Base-by-base conservation (phyloP, 305 asterid genomes). In the Fraxinus sp. region DNA sequence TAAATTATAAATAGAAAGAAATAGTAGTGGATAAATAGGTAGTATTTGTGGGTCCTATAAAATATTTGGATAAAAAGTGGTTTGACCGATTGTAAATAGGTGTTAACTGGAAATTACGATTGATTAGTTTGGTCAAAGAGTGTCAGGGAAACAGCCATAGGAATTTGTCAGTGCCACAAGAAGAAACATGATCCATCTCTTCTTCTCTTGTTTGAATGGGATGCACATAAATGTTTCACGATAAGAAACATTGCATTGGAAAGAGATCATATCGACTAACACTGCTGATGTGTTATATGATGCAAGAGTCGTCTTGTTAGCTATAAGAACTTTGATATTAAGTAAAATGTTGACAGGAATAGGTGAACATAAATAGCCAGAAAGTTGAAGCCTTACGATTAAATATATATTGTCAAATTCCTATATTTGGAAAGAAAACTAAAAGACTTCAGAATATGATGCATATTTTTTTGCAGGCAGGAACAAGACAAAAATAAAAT, bases 401-500 rank as follows among this genome's bases (percentile, higher is more conserved):
- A 64, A 64, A 64, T 4, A 22, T 11, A 64, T 8, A 10, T 24
- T 2, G 41, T 30, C 41, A 71, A 13, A 18, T 71, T 71, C 76
- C 43, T 32, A 71, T 26, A 71, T 71, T 71, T 71, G 43, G 76
- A 71, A 71, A 16, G 43, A 30, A 71, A 71, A 24, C 43, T 2
- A 32, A 28, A 26, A 71, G 24, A 26, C 24, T 71, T 71, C 41
- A 71, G 16, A 71, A 71, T 30, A 71, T 71, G 43, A 32, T 14
- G 76, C 76, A 71, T 71, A 32, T 7, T 14, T 33, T 71, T 71
- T 71, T n/a, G 41, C 41, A 71, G 24, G 22, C 24, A 14, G 41
- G 24, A 70, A 70, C 41, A 30, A 70, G 76, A 14, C 76, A 71
- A 70, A 70, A 28, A 57, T 30, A 70, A 71, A 71, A 71, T 71